Evolutionary conservation across 1,284 basidiomycete genomes (phyloP).

Genomic region (Cerioporus squamosus): DNA sequence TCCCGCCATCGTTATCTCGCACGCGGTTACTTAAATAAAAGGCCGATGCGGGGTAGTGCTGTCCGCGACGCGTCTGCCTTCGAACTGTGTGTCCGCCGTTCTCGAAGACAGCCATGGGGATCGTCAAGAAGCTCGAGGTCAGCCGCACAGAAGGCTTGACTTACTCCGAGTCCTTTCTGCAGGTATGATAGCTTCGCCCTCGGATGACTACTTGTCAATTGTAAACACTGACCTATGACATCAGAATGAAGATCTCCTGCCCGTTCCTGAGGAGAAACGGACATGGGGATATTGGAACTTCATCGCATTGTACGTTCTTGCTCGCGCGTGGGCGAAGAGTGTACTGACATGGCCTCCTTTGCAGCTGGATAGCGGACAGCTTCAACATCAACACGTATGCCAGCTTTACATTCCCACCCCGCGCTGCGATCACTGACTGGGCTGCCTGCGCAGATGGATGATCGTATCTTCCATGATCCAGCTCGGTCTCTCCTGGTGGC

Average conservation of each 20-base stretch:
- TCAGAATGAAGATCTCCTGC: conserved; percentile 68
- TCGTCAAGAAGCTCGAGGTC: conserved; percentile 29
- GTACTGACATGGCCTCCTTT: background rate
- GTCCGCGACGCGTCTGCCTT: background rate
- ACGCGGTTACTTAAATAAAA: conserved; percentile 1
- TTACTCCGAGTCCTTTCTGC: conserved; percentile 34
- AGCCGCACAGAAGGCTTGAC: conserved; percentile 25
- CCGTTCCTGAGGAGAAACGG: conserved; percentile 59
- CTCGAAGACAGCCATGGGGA: conserved; percentile 14
- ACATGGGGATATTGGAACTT: conserved; percentile 69
- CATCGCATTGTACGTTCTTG: conserved; percentile 57
- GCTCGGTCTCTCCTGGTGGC: conserved; percentile 82
- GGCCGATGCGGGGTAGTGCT: conserved; percentile 3
- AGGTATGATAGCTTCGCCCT: too few relatives aligned
- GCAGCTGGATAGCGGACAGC: conserved; percentile 79
- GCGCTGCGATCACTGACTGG: conserved; percentile 5
- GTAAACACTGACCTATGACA: background rate
- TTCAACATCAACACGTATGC: conserved; percentile 83
- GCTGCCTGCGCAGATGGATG: conserved; percentile 58
- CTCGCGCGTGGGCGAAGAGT: background rate
- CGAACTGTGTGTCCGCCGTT: background rate
- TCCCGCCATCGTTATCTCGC: conserved; percentile 12
- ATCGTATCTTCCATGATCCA: conserved; percentile 79
- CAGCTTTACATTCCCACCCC: conserved; percentile 1
- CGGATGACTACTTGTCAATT: too few relatives aligned